These are phyloP conservation scores for Chalciporus piperatus DNA, from an alignment of 768 basidiomycete species.

Conservation along the genomic window DNA sequence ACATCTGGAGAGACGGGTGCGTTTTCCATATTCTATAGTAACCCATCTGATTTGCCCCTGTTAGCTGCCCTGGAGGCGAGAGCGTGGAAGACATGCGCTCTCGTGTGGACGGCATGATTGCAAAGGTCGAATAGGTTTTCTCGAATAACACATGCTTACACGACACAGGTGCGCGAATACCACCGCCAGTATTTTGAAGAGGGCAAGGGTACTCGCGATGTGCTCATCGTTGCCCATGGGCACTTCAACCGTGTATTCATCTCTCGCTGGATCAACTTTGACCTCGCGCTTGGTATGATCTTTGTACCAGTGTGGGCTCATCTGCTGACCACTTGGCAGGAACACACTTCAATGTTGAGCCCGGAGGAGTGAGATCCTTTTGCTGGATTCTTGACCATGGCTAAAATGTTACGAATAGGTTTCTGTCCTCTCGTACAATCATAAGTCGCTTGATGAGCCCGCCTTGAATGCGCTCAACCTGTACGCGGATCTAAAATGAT, in stretches of 20 bases:
- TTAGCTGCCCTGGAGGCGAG: conserved; percentile 87
- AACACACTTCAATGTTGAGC: conserved; percentile 80
- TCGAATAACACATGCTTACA: conserved; percentile 4
- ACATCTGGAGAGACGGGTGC: conserved; percentile 85
- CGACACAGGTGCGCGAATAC: conserved; percentile 61
- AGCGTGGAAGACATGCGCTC: conserved; percentile 72
- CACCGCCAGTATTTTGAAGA: conserved; percentile 70
- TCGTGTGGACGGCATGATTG: conserved; percentile 76
- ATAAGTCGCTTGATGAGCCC: conserved; percentile 74
- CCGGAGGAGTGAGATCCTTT: conserved; percentile 60
- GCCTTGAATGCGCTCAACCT: conserved; percentile 73
- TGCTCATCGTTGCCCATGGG: conserved; percentile 88
- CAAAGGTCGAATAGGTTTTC: conserved; percentile 46
- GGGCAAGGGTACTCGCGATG: conserved; percentile 65
- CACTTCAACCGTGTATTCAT: conserved; percentile 77
- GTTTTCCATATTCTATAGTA: conserved; percentile 11
- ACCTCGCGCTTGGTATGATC: conserved; percentile 51
- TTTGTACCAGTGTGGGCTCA: background rate
- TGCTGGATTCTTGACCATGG: background rate
- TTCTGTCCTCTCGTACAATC: conserved; percentile 81
- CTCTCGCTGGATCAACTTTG: conserved; percentile 77
- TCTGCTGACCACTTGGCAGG: conserved; percentile 38
- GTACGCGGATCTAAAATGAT: conserved; percentile 43
- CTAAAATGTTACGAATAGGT: conserved; percentile 44
- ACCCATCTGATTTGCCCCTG: background rate